Evolutionary conservation across 1,139 yeast species (phyloP).

Genomic region (Debaryomyces psychrophilus): DNA sequence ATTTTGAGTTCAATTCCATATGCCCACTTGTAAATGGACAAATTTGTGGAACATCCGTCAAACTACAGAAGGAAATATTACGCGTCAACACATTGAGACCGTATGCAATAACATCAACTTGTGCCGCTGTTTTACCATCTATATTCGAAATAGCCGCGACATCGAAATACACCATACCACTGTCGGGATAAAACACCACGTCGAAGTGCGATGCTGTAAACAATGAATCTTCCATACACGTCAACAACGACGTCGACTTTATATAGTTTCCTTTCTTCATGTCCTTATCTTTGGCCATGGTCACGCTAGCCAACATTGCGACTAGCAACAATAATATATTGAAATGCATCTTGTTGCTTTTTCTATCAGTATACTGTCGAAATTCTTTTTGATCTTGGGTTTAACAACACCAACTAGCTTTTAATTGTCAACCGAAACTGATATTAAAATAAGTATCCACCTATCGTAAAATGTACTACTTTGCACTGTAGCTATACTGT

Average conservation of each 20-base stretch:
- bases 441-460: background rate
- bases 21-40: conserved; percentile 92
- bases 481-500: background rate
- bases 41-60: conserved; percentile 51
- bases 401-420: background rate
- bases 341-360: conserved; percentile 9
- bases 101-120: conserved; percentile 72
- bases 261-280: conserved; percentile 33
- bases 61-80: conserved; percentile 64
- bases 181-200: conserved; percentile 69
- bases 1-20: conserved; percentile 65
- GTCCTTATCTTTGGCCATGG: conserved; percentile 13
- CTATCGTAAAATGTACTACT: background rate
- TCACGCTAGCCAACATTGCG: conserved; percentile 12
- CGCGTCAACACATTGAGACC: conserved; percentile 71
- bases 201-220: conserved; percentile 87
- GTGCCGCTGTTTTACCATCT: conserved; percentile 70
- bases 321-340: conserved; percentile 12
- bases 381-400: background rate
- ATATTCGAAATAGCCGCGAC: conserved; percentile 81
- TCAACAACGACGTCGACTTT: conserved; percentile 73
- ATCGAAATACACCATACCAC: conserved; percentile 63
- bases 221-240: conserved; percentile 91
- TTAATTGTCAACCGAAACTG: background rate
- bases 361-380: background rate